phyloP scores from a whole-genome alignment of 2,329 filamentous ascomycete genomes.

The Sordariomycetes sp. region DNA sequence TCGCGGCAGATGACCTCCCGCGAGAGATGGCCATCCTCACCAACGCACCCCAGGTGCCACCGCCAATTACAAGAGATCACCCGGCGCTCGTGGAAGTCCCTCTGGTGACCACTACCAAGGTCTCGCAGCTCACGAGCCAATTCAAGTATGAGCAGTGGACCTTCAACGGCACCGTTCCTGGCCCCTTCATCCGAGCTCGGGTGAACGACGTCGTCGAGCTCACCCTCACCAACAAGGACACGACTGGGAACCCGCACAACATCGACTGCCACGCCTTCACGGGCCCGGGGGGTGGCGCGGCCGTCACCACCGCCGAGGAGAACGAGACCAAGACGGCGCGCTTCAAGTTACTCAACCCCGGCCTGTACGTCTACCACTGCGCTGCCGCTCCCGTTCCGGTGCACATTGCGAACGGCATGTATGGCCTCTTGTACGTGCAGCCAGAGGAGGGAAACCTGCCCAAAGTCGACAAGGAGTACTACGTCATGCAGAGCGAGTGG shows the following conservation, averaged over 20 bases:
- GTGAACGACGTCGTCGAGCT: conserved; percentile 21
- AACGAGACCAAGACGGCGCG: conserved; percentile 18
- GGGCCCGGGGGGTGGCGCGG: conserved; percentile 20
- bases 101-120: conserved; percentile 14
- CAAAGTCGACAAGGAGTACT: conserved; percentile 20
- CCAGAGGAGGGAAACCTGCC: conserved; percentile 17
- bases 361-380: conserved; percentile 22
- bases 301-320: conserved; percentile 19
- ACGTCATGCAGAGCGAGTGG: conserved; percentile 24
- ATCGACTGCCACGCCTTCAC: conserved; percentile 22
- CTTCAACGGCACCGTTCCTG: conserved; percentile 20
- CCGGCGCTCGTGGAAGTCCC: conserved; percentile 18
- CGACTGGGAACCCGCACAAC: conserved; percentile 21
- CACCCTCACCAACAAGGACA: conserved; percentile 19
- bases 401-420: conserved; percentile 25
- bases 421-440: conserved; percentile 23
- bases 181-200: conserved; percentile 22
- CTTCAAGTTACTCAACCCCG: conserved; percentile 18
- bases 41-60: conserved; percentile 18
- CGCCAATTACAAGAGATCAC: conserved; percentile 17
- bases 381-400: conserved; percentile 22
- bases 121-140: conserved; percentile 17
- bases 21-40: conserved; percentile 17
- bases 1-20: conserved; percentile 9
- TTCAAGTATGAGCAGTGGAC: conserved; percentile 24